phyloP scores from a whole-genome alignment of 2,329 filamentous ascomycete genomes.

The Penicillium corylophilum region DNA sequence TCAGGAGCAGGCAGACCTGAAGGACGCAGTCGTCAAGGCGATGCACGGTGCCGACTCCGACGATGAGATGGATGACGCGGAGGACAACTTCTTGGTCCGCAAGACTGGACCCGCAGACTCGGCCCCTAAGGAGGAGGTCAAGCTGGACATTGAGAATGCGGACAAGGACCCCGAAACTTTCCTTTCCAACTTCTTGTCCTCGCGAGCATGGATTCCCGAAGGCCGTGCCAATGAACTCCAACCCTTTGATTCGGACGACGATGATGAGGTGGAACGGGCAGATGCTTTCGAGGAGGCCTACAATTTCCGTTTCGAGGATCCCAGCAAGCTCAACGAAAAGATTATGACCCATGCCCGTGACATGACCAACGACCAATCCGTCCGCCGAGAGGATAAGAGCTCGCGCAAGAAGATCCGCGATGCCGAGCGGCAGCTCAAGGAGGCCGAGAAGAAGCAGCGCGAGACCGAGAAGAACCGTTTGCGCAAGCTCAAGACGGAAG shows the following conservation, averaged over 20 bases:
- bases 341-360: conserved; percentile 88
- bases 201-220: conserved; percentile 80
- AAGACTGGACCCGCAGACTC: conserved; percentile 55
- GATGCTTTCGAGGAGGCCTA: conserved; percentile 91
- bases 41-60: conserved; percentile 65
- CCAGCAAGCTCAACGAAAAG: conserved; percentile 80
- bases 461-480: conserved; percentile 80
- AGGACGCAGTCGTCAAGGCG: conserved; percentile 73
- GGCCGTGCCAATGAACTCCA: conserved; percentile 63
- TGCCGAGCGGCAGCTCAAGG: conserved; percentile 71
- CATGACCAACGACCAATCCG: conserved; percentile 74
- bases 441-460: conserved; percentile 71
- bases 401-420: conserved; percentile 77
- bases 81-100: conserved; percentile 72
- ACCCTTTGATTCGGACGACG: conserved; percentile 90
- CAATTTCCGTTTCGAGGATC: conserved; percentile 94
- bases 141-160: conserved; percentile 69
- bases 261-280: conserved; percentile 69
- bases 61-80: conserved; percentile 57
- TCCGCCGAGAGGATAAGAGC: conserved; percentile 78
- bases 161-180: conserved; percentile 89
- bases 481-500: conserved; percentile 84
- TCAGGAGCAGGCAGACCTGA: conserved; percentile 83
- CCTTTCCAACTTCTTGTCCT: conserved; percentile 92
- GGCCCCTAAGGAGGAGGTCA: conserved; percentile 48